Conservation (phyloP, 306 rosid species). For the Lathyrus sativus region DNA sequence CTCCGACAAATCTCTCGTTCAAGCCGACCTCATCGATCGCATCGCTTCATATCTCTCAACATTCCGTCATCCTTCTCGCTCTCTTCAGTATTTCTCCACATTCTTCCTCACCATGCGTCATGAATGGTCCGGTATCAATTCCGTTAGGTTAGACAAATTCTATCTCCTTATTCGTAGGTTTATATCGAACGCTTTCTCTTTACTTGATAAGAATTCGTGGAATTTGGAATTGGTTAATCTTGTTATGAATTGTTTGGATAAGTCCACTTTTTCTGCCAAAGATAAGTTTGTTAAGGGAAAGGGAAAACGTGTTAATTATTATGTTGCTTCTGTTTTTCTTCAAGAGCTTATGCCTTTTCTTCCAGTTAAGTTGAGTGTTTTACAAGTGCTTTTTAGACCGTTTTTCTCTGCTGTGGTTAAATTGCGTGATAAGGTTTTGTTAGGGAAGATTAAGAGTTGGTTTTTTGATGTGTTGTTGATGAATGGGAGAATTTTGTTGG, state of each 20-base stretch:
- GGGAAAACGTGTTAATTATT: constrained; percentile 79
- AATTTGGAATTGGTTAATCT: constrained; percentile 54
- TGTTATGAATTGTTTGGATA: constrained; percentile 48
- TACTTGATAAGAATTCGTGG: constrained; percentile 66
- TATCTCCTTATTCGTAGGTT: constrained; percentile 81
- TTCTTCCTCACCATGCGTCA: constrained; percentile 91
- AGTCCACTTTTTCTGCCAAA: constrained; percentile 50
- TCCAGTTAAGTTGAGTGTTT: constrained; percentile 52
- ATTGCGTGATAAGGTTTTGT: constrained; percentile 64
- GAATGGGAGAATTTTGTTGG: constrained; percentile 66
- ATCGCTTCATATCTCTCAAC: constrained; percentile 54
- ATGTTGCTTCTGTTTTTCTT: constrained; percentile 68
- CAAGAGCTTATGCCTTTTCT: constrained; percentile 78
- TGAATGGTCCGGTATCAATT: constrained; percentile 89
- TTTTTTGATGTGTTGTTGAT: constrained; percentile 60
- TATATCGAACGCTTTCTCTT: constrained; percentile 50
- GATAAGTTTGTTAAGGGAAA: constrained; percentile 62
- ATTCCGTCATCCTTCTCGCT: constrained; percentile 43
- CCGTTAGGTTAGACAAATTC: constrained; percentile 81
- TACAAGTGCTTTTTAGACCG: constrained; percentile 57
- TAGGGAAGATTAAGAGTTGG: constrained; percentile 63
- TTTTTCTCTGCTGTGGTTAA: constrained; percentile 56
- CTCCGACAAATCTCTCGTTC: constrained; percentile 72
- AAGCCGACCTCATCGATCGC: constrained; percentile 65
- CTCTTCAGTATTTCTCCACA: constrained; percentile 60